A percentile compares a stretch with the other conserved stretches of the same genome.
These are phyloP conservation scores for Amanita inopinata DNA, from an alignment of 768 basidiomycete genomes.

Conservation along the genomic window DNA sequence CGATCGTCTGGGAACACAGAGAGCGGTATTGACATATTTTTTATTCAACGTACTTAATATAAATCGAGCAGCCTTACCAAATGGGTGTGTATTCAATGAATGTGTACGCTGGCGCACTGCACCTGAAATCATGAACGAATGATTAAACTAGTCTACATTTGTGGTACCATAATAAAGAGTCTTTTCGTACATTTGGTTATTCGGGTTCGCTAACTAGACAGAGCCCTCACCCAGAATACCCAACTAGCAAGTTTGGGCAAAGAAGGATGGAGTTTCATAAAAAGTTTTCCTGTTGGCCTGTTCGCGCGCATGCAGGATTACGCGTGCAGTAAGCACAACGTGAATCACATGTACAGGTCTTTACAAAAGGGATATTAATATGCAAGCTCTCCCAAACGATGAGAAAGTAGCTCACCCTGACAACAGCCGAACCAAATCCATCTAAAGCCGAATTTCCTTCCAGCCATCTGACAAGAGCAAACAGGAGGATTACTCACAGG, in stretches of 20 bases:
- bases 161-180: too few species aligned
- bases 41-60: slow-evolving; percentile 27
- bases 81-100: too few species aligned
- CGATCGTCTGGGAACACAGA: slow-evolving; percentile 34
- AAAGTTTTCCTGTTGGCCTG: slow-evolving; percentile 1
- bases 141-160: too few species aligned
- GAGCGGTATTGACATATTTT: slow-evolving; percentile 29
- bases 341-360: slow-evolving; percentile 6
- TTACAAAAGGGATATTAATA: not conserved
- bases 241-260: not conserved
- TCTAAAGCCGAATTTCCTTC: not conserved
- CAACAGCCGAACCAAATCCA: slow-evolving; percentile 4
- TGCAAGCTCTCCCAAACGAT: not conserved
- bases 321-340: slow-evolving; percentile 4
- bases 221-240: not conserved
- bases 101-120: too few species aligned
- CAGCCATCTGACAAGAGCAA: not conserved
- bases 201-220: too few species aligned
- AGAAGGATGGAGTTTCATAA: not conserved
- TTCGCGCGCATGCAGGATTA: slow-evolving; percentile 6
- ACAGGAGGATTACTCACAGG: slow-evolving; percentile 1
- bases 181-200: too few species aligned
- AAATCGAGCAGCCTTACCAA: too few species aligned
- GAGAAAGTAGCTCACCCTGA: not conserved
- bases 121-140: too few species aligned